Evolutionary conservation across 306 rosid species (phyloP).

Genomic region (Cicer judaicum): DNA sequence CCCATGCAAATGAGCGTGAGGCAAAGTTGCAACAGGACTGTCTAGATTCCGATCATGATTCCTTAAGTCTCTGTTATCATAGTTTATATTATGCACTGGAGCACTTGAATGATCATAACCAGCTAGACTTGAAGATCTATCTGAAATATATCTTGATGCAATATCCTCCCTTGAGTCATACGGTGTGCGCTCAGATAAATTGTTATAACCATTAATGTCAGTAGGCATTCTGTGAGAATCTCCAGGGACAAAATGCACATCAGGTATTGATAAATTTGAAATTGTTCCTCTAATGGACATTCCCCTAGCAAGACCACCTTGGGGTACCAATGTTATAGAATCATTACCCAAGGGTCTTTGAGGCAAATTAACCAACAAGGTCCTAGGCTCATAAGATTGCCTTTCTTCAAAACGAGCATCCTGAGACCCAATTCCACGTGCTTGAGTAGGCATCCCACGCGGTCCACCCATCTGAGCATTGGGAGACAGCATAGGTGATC

Average conservation of each 20-base stretch:
- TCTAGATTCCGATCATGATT: slow-evolving; percentile 61
- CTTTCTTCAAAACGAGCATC: slow-evolving; percentile 80
- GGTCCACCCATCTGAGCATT: slow-evolving; percentile 64
- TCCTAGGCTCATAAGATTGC: slow-evolving; percentile 70
- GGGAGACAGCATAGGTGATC: slow-evolving; percentile 63
- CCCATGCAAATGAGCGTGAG: slow-evolving; percentile 57
- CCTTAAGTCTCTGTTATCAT: slow-evolving; percentile 63
- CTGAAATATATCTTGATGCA: slow-evolving; percentile 50
- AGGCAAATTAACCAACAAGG: slow-evolving; percentile 64
- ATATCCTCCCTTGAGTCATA: slow-evolving; percentile 60
- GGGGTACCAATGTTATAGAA: slow-evolving; percentile 86
- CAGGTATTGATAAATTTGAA: slow-evolving; percentile 52
- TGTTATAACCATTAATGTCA: slow-evolving; percentile 66
- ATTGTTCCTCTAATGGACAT: slow-evolving; percentile 84
- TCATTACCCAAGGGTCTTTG: slow-evolving; percentile 70
- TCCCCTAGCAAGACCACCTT: slow-evolving; percentile 95
- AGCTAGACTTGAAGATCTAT: slow-evolving; percentile 60
- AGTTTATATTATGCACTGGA: slow-evolving; percentile 57
- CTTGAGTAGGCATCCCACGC: slow-evolving; percentile 67
- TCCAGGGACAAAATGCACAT: slow-evolving; percentile 47
- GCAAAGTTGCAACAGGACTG: slow-evolving; percentile 59
- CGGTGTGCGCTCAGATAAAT: slow-evolving; percentile 53
- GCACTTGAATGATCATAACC: slow-evolving; percentile 63
- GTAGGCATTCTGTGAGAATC: slow-evolving; percentile 63
- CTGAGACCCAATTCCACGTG: slow-evolving; percentile 72